Conservation (phyloP, 1,284 basidiomycete species). For the Boletus semigastroideus region DNA sequence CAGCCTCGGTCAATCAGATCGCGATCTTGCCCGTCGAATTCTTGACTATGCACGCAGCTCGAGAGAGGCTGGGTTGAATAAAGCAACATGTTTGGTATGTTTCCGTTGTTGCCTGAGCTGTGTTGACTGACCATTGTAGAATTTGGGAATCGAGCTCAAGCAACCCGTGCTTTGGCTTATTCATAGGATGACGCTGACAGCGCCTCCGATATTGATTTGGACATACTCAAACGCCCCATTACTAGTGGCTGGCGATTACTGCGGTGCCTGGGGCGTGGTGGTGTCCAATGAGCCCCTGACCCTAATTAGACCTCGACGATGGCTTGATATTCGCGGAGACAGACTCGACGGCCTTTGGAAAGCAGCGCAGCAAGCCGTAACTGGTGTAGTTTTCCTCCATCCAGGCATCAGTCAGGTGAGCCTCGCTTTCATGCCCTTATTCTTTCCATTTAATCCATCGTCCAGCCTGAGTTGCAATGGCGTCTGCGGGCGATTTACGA, state of each 20-base stretch:
- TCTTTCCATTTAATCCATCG: conserved; percentile 8
- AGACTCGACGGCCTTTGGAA: conserved; percentile 66
- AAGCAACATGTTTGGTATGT: conserved; percentile 49
- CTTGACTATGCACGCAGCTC: conserved; percentile 43
- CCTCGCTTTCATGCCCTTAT: conserved; percentile 4
- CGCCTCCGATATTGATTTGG: conserved; percentile 64
- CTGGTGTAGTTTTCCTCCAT: conserved; percentile 61
- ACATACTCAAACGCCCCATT: conserved; percentile 56
- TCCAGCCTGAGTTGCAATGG: conserved; percentile 65
- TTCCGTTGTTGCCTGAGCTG: neutral
- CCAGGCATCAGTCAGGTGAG: conserved; percentile 76
- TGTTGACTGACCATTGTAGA: conserved; percentile 18
- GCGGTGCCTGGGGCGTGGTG: conserved; percentile 58
- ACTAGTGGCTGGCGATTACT: conserved; percentile 48
- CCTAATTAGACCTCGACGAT: conserved; percentile 65
- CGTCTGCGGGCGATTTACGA: conserved; percentile 69
- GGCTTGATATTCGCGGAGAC: conserved; percentile 71
- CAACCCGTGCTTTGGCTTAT: conserved; percentile 34
- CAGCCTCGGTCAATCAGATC: conserved; percentile 37
- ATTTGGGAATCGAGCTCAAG: conserved; percentile 8
- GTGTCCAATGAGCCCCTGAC: conserved; percentile 46
- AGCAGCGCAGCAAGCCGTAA: conserved; percentile 64
- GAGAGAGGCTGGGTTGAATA: conserved; percentile 48
- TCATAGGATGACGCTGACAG: conserved; percentile 43
- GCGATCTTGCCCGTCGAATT: conserved; percentile 38